Percentiles rank a stretch among this genome's conserved stretches.
Evolutionary conservation across 177 flowering plant species (phyloP).

Genomic region (Vitis hybrid): DNA sequence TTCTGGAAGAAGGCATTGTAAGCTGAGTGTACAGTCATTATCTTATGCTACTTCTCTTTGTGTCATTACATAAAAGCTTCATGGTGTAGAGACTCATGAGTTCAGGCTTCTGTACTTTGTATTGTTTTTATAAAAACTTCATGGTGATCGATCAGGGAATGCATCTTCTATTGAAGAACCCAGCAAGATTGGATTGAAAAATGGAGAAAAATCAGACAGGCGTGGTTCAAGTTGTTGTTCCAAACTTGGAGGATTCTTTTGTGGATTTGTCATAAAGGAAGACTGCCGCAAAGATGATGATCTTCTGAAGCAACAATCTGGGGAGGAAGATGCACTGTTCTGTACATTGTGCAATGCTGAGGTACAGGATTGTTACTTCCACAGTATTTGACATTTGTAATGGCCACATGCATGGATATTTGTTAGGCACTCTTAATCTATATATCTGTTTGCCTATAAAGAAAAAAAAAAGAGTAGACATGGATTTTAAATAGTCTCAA

Average conservation of each 20-base stretch:
- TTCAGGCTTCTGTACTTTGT: background rate
- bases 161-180: constrained; percentile 52
- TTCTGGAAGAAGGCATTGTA: background rate
- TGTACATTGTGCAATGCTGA: constrained; percentile 97
- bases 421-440: too few species aligned
- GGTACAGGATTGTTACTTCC: constrained; percentile 35
- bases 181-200: constrained; percentile 35
- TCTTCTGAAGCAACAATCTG: constrained; percentile 40
- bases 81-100: too few species aligned
- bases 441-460: too few species aligned
- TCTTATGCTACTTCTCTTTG: background rate
- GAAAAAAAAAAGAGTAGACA: too few species aligned
- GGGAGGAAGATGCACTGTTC: constrained; percentile 84
- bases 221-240: constrained; percentile 44
- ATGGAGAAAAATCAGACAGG: constrained; percentile 33
- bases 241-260: constrained; percentile 52
- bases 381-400: constrained; percentile 1
- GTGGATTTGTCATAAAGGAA: constrained; percentile 60
- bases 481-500: too few species aligned
- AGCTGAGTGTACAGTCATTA: background rate
- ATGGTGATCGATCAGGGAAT: constrained; percentile 32
- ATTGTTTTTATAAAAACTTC: constrained; percentile 9
- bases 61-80: background rate
- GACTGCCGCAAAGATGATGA: constrained; percentile 81
- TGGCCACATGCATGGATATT: too few species aligned